phyloP scores from a whole-genome alignment of 1,284 basidiomycete species.

The Cutaneotrichosporon dermatis region DNA sequence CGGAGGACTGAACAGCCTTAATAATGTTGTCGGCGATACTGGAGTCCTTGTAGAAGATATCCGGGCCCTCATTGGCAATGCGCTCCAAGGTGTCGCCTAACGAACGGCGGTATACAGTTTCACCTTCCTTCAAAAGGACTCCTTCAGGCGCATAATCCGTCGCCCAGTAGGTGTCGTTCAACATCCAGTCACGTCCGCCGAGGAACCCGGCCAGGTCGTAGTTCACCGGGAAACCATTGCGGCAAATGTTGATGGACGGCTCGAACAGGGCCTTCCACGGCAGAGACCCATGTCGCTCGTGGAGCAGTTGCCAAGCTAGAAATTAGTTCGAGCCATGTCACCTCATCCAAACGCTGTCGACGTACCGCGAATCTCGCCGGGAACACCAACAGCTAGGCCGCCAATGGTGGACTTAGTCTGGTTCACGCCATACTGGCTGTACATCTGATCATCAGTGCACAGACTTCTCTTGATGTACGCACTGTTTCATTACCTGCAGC shows the following conservation, averaged over 20 bases:
- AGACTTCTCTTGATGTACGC: conserved; percentile 12
- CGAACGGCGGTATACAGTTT: conserved; percentile 18
- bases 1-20: conserved; percentile 23
- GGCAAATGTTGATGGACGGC: conserved; percentile 67
- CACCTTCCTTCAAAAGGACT: conserved; percentile 19
- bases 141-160: conserved; percentile 35
- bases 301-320: conserved; percentile 61
- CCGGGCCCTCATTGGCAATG: conserved; percentile 30
- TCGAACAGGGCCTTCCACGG: conserved; percentile 69
- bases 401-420: conserved; percentile 56
- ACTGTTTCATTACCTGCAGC: conserved; percentile 46
- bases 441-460: conserved; percentile 18
- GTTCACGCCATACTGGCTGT: conserved; percentile 22
- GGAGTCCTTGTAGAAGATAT: conserved; percentile 38
- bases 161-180: conserved; percentile 35
- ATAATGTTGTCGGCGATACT: conserved; percentile 36
- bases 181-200: conserved; percentile 25
- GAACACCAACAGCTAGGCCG: conserved; percentile 73
- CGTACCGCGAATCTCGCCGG: conserved; percentile 72
- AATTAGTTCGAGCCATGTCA: conserved; percentile 1
- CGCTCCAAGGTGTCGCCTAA: conserved; percentile 27
- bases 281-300: conserved; percentile 64
- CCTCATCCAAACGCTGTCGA: background rate
- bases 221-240: conserved; percentile 62
- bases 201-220: conserved; percentile 32